Percentiles rank a stretch among this genome's conserved stretches.
phyloP scores from a whole-genome alignment of 2,329 filamentous ascomycete genomes.

The Beauveria scarabaeidicola region DNA sequence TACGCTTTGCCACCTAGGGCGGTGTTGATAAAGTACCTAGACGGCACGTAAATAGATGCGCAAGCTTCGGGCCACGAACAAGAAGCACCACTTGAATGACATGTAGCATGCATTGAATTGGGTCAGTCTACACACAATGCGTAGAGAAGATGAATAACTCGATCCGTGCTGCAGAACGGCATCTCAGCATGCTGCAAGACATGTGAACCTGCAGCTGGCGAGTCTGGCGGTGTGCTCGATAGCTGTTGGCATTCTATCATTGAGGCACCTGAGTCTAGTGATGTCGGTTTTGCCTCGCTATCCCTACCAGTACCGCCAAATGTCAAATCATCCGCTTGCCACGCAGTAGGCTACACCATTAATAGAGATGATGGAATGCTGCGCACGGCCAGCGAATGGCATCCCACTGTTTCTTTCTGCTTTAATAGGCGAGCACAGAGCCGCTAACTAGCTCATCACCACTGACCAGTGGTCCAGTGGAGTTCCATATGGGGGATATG shows the following conservation, averaged over 20 bases:
- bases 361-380: neutral
- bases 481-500: no score
- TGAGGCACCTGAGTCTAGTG: no score
- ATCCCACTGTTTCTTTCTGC: neutral
- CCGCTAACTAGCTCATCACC: no score
- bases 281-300: neutral
- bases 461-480: no score
- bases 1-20: neutral
- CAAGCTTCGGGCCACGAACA: no score
- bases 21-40: neutral
- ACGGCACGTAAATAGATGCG: no score
- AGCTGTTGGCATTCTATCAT: no score
- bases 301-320: neutral
- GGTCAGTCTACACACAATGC: neutral
- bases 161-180: neutral
- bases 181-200: neutral
- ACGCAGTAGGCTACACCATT: no score
- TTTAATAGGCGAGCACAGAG: neutral
- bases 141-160: neutral
- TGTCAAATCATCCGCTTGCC: no score
- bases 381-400: neutral
- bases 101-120: neutral
- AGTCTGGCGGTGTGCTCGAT: no score
- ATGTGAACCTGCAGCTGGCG: neutral
- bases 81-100: neutral